phyloP scores from a whole-genome alignment of 306 rosid genomes.

The Malus orientalis region DNA sequence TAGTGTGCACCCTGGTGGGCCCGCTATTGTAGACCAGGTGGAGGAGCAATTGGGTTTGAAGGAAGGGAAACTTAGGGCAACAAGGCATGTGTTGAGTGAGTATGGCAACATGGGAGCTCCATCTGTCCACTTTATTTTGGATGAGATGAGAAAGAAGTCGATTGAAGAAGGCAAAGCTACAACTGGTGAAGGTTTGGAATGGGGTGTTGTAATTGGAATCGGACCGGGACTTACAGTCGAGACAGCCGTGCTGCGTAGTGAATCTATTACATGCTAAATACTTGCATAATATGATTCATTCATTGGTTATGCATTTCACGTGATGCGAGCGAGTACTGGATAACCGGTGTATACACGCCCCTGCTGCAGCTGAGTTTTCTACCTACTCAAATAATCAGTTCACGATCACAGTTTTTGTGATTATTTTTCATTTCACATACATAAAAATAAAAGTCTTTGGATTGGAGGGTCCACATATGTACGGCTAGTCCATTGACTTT shows the following conservation, averaged over 20 bases:
- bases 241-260: background rate
- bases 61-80: conserved; percentile 22
- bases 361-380: too few species aligned
- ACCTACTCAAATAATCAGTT: too few species aligned
- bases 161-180: conserved; percentile 19
- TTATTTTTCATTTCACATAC: too few species aligned
- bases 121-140: conserved; percentile 10
- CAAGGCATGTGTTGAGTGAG: conserved; percentile 21
- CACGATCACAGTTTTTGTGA: too few species aligned
- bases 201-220: conserved; percentile 25
- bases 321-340: too few species aligned
- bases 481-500: too few species aligned
- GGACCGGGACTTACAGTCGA: conserved; percentile 21
- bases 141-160: conserved; percentile 30
- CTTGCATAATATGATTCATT: too few species aligned
- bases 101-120: conserved; percentile 39
- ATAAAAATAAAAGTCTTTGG: too few species aligned
- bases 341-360: too few species aligned
- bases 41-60: conserved; percentile 16
- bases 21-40: conserved; percentile 15
- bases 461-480: too few species aligned
- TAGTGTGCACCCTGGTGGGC: conserved; percentile 22
- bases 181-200: conserved; percentile 28
- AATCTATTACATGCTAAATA: too few species aligned
- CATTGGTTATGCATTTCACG: too few species aligned